Percentiles rank a stretch among this genome's conserved stretches.
Evolutionary conservation across 352 stramenopile species (phyloP).

Genomic region (Phytophthora chlamydospora): DNA sequence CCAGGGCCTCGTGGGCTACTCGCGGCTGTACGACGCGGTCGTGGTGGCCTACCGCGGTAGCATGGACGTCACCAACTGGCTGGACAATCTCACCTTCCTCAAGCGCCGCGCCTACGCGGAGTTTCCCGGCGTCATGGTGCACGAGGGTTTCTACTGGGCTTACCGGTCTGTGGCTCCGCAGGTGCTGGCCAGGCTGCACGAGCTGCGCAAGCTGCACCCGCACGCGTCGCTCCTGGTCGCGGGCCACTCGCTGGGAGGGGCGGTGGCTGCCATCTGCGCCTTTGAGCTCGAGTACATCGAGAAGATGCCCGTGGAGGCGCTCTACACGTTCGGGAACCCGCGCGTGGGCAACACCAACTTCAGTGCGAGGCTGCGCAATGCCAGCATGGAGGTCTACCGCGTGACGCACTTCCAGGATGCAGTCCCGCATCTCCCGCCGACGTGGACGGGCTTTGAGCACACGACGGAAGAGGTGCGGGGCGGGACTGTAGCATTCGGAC

Average conservation of each 20-base stretch:
- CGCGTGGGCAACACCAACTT: conserved; percentile 79
- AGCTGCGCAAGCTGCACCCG: conserved; percentile 43
- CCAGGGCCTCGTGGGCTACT: conserved; percentile 82
- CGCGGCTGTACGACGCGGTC: conserved; percentile 49
- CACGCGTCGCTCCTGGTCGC: conserved; percentile 63
- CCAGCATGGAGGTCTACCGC: conserved; percentile 67
- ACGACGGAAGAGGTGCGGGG: conserved; percentile 65
- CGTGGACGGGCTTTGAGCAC: conserved; percentile 80
- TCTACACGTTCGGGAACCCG: conserved; percentile 85
- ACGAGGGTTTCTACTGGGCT: conserved; percentile 85
- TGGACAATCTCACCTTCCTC: conserved; percentile 86
- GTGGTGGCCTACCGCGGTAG: conserved; percentile 83
- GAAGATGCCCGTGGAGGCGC: conserved; percentile 50
- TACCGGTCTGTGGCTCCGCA: conserved; percentile 68
- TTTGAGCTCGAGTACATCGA: conserved; percentile 77
- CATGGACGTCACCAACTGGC: conserved; percentile 86
- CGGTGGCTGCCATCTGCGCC: conserved; percentile 71
- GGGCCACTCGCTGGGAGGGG: conserved; percentile 78
- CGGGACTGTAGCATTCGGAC: neutral
- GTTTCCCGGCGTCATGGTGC: conserved; percentile 69
- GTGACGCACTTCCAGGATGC: conserved; percentile 82
- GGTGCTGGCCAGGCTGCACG: conserved; percentile 44
- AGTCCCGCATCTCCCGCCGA: conserved; percentile 78
- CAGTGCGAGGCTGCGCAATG: conserved; percentile 52
- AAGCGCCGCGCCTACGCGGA: conserved; percentile 69